Evolutionary conservation across 2,329 filamentous ascomycete species (phyloP).

Genomic region (Curvularia hawaiiensis): DNA sequence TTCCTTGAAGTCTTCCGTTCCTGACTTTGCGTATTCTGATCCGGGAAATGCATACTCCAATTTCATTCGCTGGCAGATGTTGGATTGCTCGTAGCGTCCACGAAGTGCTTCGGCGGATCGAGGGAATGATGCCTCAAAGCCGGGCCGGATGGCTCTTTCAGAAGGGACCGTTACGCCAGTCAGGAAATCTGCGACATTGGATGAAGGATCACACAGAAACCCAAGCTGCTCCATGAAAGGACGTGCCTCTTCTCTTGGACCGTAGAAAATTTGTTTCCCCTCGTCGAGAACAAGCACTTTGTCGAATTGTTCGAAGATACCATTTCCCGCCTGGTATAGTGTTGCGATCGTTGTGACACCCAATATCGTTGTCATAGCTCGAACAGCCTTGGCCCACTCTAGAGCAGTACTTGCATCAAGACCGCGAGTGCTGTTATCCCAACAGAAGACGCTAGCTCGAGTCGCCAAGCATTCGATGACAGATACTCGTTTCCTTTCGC

Average conservation of each 20-base stretch:
- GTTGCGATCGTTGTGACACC: conserved; percentile 60
- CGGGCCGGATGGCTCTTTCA: conserved; percentile 47
- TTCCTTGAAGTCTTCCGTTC: neutral
- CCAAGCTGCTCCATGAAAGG: conserved; percentile 70
- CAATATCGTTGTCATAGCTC: conserved; percentile 55
- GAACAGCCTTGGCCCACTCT: conserved; percentile 60
- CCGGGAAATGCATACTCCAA: neutral
- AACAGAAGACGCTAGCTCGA: conserved; percentile 60
- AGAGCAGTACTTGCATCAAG: conserved; percentile 48
- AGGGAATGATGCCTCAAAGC: conserved; percentile 48
- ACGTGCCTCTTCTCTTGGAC: conserved; percentile 62
- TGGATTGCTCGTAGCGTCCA: conserved; percentile 2
- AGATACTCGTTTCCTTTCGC: conserved; percentile 71
- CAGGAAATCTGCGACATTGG: conserved; percentile 73
- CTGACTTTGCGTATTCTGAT: neutral
- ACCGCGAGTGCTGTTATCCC: conserved; percentile 52
- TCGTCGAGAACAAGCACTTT: conserved; percentile 76
- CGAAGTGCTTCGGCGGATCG: conserved; percentile 47
- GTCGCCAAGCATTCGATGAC: conserved; percentile 68
- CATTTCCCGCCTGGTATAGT: conserved; percentile 58
- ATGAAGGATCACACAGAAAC: conserved; percentile 65
- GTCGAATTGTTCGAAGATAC: conserved; percentile 68
- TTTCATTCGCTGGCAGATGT: neutral
- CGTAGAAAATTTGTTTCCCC: conserved; percentile 76
- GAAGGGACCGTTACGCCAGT: conserved; percentile 66